A percentile compares a stretch with the other conserved stretches of the same genome.
phyloP scores from a whole-genome alignment of 2,329 filamentous ascomycete species.

The Trichoderma hamatum region DNA sequence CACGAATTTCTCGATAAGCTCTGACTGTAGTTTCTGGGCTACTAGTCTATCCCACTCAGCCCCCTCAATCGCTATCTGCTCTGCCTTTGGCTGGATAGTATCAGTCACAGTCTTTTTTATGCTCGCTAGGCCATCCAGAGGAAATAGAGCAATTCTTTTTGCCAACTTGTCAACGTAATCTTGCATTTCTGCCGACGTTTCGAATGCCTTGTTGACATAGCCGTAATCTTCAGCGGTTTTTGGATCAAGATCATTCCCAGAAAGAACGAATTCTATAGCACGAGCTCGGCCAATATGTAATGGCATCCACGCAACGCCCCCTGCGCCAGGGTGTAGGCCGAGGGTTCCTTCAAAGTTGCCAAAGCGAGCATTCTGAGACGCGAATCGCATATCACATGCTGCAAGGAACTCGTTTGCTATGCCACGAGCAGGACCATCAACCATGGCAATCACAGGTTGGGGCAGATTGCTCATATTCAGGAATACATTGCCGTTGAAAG shows the following conservation, averaged over 20 bases:
- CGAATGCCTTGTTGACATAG: neutral
- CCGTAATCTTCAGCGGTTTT: neutral
- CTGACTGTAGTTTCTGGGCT: neutral
- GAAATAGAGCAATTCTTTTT: neutral
- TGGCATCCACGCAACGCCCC: neutral
- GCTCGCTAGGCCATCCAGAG: neutral
- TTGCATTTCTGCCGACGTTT: neutral
- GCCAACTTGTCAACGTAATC: neutral
- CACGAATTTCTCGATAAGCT: neutral
- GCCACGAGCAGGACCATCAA: neutral
- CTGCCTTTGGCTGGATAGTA: neutral
- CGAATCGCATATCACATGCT: neutral
- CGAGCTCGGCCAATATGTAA: neutral
- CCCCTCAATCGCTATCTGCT: neutral
- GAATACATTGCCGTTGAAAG: neutral
- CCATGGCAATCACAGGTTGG: neutral
- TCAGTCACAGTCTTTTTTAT: neutral
- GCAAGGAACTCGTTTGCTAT: neutral
- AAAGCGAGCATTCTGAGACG: neutral
- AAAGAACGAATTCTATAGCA: neutral
- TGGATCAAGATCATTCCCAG: neutral
- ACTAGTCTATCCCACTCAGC: neutral
- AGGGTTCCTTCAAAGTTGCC: neutral
- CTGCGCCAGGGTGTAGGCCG: neutral
- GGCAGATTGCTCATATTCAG: neutral